Evolutionary conservation across 2,329 filamentous ascomycete species (phyloP).

Genomic region (Penicillium glabrum): DNA sequence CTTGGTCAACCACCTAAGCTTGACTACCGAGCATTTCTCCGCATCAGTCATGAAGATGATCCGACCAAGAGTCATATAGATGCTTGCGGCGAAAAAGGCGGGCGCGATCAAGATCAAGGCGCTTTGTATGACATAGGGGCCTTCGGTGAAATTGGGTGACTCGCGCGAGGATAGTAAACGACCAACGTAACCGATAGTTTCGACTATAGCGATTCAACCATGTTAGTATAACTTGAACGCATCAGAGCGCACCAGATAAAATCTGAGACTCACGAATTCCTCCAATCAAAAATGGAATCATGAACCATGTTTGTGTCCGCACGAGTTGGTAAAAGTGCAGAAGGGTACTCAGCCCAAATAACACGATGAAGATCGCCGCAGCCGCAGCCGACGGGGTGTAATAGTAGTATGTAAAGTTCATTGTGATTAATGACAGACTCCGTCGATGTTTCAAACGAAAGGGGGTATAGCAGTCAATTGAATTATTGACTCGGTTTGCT

Average conservation of each 20-base stretch:
- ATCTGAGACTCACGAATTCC: conserved; percentile 30
- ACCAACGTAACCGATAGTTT: conserved; percentile 54
- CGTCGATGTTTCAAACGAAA: neutral
- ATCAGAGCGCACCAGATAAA: rapidly evolving
- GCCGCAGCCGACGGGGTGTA: conserved; percentile 24
- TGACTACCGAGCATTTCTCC: conserved; percentile 22
- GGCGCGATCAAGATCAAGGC: conserved; percentile 29
- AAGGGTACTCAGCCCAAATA: conserved; percentile 24
- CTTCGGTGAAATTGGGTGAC: conserved; percentile 24
- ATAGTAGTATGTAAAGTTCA: conserved; percentile 22
- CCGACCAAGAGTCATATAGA: conserved; percentile 32
- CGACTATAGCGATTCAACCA: conserved; percentile 38
- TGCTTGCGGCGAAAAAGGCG: conserved; percentile 29
- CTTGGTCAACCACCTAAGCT: conserved; percentile 26
- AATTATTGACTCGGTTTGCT: neutral
- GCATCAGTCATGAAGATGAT: conserved; percentile 29
- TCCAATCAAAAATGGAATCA: conserved; percentile 34
- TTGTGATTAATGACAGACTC: neutral
- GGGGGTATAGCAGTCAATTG: neutral
- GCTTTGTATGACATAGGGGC: conserved; percentile 30
- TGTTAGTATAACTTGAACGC: neutral
- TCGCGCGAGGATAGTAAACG: conserved; percentile 46
- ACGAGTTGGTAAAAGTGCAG: conserved; percentile 27
- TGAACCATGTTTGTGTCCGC: conserved; percentile 28
- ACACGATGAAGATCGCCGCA: conserved; percentile 22